A percentile compares a stretch with the other conserved stretches of the same genome.
Evolutionary conservation across 2,329 filamentous ascomycete species (phyloP).

Genomic region (Clonostachys rosea): DNA sequence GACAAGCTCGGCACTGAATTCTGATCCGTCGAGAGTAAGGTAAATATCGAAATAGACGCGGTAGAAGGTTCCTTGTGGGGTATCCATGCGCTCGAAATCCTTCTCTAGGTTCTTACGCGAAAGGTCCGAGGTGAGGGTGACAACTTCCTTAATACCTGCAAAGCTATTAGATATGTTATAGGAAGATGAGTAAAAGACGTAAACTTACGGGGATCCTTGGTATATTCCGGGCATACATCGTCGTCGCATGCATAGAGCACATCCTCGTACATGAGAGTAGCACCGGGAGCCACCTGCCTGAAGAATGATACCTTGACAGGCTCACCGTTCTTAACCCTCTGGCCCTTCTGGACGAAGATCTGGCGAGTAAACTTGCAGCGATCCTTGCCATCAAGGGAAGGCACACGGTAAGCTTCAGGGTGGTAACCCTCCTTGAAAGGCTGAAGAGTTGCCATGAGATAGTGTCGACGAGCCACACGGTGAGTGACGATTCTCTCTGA

Average conservation of each 20-base stretch:
- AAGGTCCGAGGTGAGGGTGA: conserved; percentile 93
- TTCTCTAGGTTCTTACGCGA: conserved; percentile 98
- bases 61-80: conserved; percentile 94
- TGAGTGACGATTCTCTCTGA: conserved; percentile 96
- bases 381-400: conserved; percentile 93
- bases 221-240: conserved; percentile 97
- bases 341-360: conserved; percentile 97
- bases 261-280: conserved; percentile 99
- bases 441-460: conserved; percentile 97
- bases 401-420: conserved; percentile 95
- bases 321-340: conserved; percentile 98
- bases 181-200: neutral
- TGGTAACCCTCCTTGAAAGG: conserved; percentile 99
- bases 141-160: conserved; percentile 95
- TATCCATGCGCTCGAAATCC: conserved; percentile 99
- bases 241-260: conserved; percentile 97
- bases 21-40: conserved; percentile 91
- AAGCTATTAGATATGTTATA: conserved; percentile 14
- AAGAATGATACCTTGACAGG: conserved; percentile 99
- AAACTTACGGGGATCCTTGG: conserved; percentile 94
- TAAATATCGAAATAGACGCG: conserved; percentile 77
- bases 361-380: conserved; percentile 98
- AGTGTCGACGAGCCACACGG: conserved; percentile 93
- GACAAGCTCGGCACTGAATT: conserved; percentile 98
- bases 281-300: conserved; percentile 92